phyloP scores from a whole-genome alignment of 768 basidiomycete species.

The Russula sp. region DNA sequence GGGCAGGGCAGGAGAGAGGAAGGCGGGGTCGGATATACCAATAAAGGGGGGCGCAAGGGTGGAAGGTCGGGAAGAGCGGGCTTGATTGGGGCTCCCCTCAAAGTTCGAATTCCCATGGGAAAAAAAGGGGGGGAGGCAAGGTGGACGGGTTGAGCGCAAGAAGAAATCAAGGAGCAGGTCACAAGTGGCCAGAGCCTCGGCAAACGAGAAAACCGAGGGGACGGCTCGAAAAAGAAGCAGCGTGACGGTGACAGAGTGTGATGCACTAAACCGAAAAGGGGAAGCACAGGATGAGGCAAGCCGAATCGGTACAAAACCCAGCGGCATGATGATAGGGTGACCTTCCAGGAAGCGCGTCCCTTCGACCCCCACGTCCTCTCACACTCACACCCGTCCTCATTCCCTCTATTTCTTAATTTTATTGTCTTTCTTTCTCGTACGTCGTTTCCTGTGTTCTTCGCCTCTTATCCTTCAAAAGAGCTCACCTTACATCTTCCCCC shows the following conservation, averaged over 20 bases:
- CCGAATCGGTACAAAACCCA: conserved; percentile 24
- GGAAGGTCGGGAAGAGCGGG: conserved; percentile 10
- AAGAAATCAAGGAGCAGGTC: conserved; percentile 7
- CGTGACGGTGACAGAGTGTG: conserved; percentile 17
- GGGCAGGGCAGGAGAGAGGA: not conserved
- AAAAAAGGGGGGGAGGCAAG: conserved; percentile 19
- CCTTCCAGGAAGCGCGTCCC: conserved; percentile 22
- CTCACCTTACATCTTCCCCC: conserved; percentile 1
- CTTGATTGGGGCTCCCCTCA: conserved; percentile 14
- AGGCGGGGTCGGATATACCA: not conserved
- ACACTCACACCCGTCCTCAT: conserved; percentile 9
- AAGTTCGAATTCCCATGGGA: conserved; percentile 23
- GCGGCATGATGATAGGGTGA: conserved; percentile 20
- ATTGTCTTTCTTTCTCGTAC: conserved; percentile 17
- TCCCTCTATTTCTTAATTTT: conserved; percentile 21
- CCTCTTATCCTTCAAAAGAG: not conserved
- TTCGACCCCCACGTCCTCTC: conserved; percentile 21
- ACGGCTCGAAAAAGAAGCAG: conserved; percentile 7
- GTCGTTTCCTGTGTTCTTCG: conserved; percentile 16
- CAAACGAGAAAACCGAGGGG: conserved; percentile 7
- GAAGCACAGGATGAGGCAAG: conserved; percentile 20
- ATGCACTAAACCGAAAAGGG: conserved; percentile 18
- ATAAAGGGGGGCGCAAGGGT: conserved; percentile 5
- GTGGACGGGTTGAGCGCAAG: conserved; percentile 17
- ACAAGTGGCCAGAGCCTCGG: conserved; percentile 16